Percentiles rank a stretch among this genome's conserved stretches.
phyloP scores from a whole-genome alignment of 2,329 filamentous ascomycete species.

The Dothideomycetes sp. region DNA sequence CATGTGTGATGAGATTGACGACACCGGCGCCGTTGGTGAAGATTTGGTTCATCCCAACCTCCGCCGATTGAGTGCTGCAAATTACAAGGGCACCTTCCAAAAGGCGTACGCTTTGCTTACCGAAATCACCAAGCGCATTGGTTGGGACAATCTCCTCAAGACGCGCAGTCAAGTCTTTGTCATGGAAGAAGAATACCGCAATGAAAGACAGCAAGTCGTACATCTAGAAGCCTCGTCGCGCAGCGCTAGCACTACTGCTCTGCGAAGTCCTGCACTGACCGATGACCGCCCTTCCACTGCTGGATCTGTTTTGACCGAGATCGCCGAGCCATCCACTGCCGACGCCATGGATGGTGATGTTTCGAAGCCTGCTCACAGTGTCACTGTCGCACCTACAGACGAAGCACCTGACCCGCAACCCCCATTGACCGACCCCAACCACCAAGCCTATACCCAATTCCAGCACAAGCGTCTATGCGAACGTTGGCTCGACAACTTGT shows the following conservation, averaged over 20 bases:
- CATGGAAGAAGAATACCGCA: constrained; percentile 97
- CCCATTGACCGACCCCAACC: constrained; percentile 43
- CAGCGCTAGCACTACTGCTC: constrained; percentile 69
- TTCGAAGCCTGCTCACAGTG: constrained; percentile 26
- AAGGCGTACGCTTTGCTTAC: constrained; percentile 91
- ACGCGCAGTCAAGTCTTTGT: constrained; percentile 96
- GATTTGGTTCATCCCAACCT: constrained; percentile 84
- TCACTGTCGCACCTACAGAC: constrained; percentile 24
- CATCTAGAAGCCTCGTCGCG: constrained; percentile 43
- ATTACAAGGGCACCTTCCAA: constrained; percentile 90
- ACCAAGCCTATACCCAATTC: constrained; percentile 75
- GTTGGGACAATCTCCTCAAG: constrained; percentile 92
- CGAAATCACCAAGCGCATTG: constrained; percentile 91
- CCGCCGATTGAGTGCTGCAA: constrained; percentile 73
- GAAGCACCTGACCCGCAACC: constrained; percentile 24
- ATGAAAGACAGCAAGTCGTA: constrained; percentile 53
- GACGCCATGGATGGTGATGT: constrained; percentile 26
- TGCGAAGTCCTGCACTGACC: constrained; percentile 50
- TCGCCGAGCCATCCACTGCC: constrained; percentile 22
- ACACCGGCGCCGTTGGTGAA: constrained; percentile 67
- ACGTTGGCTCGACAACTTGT: constrained; percentile 94
- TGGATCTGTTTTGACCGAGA: constrained; percentile 26
- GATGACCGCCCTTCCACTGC: constrained; percentile 27
- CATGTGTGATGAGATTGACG: constrained; percentile 90
- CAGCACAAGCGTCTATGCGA: constrained; percentile 97